These are phyloP conservation scores for Xylaria cubensis DNA, from an alignment of 495 filamentous ascomycete genomes.

Conservation along the genomic window DNA sequence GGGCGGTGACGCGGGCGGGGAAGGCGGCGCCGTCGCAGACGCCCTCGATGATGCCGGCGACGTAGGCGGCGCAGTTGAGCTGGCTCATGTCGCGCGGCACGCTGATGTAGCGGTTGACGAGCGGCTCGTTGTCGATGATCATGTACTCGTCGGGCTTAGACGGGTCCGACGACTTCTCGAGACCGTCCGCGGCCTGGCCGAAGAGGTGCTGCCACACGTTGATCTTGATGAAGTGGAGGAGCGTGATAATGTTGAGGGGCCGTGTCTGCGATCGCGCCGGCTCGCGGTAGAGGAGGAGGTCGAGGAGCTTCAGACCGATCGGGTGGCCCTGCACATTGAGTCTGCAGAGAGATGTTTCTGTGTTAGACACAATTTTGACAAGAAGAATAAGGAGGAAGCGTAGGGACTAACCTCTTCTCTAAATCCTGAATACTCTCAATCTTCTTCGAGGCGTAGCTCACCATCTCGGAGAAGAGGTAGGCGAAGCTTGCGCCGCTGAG, in stretches of 20 bases:
- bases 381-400: neutral
- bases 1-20: conserved; percentile 86
- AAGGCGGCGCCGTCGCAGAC: conserved; percentile 92
- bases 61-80: conserved; percentile 94
- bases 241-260: conserved; percentile 85
- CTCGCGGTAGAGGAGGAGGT: conserved; percentile 87
- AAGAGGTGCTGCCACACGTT: conserved; percentile 93
- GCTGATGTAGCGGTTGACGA: conserved; percentile 91
- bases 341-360: conserved; percentile 49
- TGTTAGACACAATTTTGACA: neutral
- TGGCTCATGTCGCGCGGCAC: conserved; percentile 94
- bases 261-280: conserved; percentile 71
- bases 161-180: conserved; percentile 85
- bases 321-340: conserved; percentile 95
- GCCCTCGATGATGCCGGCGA: conserved; percentile 94
- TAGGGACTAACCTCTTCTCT: conserved; percentile 74
- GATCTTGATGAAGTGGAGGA: conserved; percentile 93
- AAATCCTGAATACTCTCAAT: conserved; percentile 93
- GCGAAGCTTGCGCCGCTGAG: conserved; percentile 92
- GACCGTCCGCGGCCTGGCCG: conserved; percentile 82
- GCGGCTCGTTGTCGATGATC: conserved; percentile 95
- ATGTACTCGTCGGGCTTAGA: conserved; percentile 93
- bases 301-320: conserved; percentile 90
- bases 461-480: conserved; percentile 96
- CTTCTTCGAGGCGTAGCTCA: conserved; percentile 88